Evolutionary conservation across 2,329 filamentous ascomycete species (phyloP).

Genomic region (Alternaria sp.): DNA sequence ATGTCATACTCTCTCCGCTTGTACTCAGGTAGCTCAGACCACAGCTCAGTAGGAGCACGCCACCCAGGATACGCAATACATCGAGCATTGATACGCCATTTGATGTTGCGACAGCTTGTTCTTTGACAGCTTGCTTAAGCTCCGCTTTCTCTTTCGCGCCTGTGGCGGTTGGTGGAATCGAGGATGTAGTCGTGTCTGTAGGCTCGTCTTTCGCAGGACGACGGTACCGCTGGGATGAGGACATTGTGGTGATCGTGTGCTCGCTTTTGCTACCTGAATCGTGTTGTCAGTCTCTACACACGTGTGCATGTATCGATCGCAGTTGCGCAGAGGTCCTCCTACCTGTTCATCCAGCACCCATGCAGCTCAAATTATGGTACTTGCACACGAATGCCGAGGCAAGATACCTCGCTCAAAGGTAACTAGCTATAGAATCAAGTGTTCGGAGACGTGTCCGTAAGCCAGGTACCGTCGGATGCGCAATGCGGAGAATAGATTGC

Average conservation of each 20-base stretch:
- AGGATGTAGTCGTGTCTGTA: constrained; percentile 15
- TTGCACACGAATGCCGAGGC: not conserved
- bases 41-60: constrained; percentile 71
- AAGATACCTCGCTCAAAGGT: not conserved
- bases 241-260: constrained; percentile 23
- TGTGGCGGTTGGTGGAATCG: constrained; percentile 20
- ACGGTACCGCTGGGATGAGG: constrained; percentile 35
- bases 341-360: constrained; percentile 1
- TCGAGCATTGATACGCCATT: constrained; percentile 62
- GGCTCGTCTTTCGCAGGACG: constrained; percentile 23
- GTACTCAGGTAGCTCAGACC: constrained; percentile 81
- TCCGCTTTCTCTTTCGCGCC: constrained; percentile 35
- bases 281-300: not conserved
- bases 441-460: constrained; percentile 22
- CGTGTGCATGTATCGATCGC: not conserved
- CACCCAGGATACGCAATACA: constrained; percentile 73
- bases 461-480: constrained; percentile 3
- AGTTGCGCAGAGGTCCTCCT: not conserved
- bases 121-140: constrained; percentile 35
- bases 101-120: constrained; percentile 34
- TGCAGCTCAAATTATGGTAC: constrained; percentile 1
- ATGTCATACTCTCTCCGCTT: constrained; percentile 64
- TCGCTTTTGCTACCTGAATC: not conserved
- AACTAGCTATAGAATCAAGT: not conserved
- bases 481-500: constrained; percentile 27